A percentile compares a stretch with the other conserved stretches of the same genome.
Conservation (phyloP, 163 green algal species). For the Chlorella variabilis region DNA sequence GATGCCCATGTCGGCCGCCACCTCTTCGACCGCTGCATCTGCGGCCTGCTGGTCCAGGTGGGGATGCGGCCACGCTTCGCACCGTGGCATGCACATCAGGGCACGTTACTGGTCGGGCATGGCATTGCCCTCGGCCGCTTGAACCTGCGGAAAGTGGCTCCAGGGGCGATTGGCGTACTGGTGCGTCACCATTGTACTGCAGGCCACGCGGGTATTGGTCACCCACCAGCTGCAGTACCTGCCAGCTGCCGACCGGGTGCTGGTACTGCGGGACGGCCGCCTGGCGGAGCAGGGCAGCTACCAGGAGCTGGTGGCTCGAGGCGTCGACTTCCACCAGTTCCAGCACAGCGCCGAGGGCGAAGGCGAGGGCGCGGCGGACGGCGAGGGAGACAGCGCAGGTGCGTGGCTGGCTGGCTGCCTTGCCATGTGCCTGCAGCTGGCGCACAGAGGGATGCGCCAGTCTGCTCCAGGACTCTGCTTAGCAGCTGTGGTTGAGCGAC, state of each 20-base stretch:
- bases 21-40: slow-evolving; percentile 88
- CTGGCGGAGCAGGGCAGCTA: slow-evolving; percentile 60
- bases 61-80: too few species aligned
- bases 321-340: slow-evolving; percentile 78
- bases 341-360: slow-evolving; percentile 33
- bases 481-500: too few species aligned
- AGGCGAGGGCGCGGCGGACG: slow-evolving; percentile 6
- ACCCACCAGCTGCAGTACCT: slow-evolving; percentile 96
- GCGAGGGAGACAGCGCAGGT: slow-evolving; percentile 13
- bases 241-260: slow-evolving; percentile 78
- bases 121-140: too few species aligned
- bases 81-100: not conserved
- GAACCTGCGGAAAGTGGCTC: too few species aligned
- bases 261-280: slow-evolving; percentile 82
- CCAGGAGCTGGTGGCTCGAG: slow-evolving; percentile 61
- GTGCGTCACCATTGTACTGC: too few species aligned
- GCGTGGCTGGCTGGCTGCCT: too few species aligned
- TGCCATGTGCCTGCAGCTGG: too few species aligned
- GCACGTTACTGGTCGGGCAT: too few species aligned
- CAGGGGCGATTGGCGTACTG: too few species aligned
- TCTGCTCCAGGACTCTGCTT: too few species aligned
- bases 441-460: too few species aligned
- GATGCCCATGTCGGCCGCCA: slow-evolving; percentile 91
- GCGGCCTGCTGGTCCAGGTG: slow-evolving; percentile 68
- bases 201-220: slow-evolving; percentile 87